Percentiles rank a stretch among this genome's conserved stretches.
These are phyloP conservation scores for Pseudogymnoascus sp. DNA, from an alignment of 2,329 filamentous ascomycete genomes.

Conservation along the genomic window DNA sequence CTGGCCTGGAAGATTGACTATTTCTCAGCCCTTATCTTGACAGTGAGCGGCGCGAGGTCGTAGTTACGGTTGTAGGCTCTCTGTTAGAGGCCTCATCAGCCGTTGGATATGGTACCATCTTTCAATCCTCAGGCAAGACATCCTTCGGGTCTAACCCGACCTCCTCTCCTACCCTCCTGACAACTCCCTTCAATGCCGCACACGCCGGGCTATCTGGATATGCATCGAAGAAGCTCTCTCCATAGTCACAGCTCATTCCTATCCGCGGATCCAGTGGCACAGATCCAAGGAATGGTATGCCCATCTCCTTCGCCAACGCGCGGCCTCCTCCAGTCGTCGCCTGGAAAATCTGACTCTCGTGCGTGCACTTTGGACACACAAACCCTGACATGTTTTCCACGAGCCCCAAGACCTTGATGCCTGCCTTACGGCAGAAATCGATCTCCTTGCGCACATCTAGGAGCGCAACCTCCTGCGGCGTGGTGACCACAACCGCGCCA, in stretches of 20 bases:
- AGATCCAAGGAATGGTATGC: conserved; percentile 78
- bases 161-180: conserved; percentile 61
- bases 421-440: conserved; percentile 92
- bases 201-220: conserved; percentile 92
- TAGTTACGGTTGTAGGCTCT: neutral
- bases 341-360: conserved; percentile 77
- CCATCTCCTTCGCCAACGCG: conserved; percentile 75
- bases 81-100: neutral
- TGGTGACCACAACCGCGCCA: conserved; percentile 87
- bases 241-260: conserved; percentile 93
- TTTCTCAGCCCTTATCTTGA: neutral
- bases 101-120: neutral
- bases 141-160: conserved; percentile 55
- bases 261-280: conserved; percentile 91
- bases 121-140: conserved; percentile 30
- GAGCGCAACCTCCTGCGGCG: conserved; percentile 86
- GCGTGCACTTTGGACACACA: conserved; percentile 85
- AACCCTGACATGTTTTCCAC: conserved; percentile 99
- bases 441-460: conserved; percentile 96
- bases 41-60: neutral
- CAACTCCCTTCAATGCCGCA: conserved; percentile 70
- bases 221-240: conserved; percentile 92
- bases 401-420: conserved; percentile 77
- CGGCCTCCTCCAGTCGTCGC: conserved; percentile 83
- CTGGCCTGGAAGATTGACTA: neutral